Evolutionary conservation across 768 basidiomycete species (phyloP).

Genomic region (Cystobasidium ongulense): DNA sequence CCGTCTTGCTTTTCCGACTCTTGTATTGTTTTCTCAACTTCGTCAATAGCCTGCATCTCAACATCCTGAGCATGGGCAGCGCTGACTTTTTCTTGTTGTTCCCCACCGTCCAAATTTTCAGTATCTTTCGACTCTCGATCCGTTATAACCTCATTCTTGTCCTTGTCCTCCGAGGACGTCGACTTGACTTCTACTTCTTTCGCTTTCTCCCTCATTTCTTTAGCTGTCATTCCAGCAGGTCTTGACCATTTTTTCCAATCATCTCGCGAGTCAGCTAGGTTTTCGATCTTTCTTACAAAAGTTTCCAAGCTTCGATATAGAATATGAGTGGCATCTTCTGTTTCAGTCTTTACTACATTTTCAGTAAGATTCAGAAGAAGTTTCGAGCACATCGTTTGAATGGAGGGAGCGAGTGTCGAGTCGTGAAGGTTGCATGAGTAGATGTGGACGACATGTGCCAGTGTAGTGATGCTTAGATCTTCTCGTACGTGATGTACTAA

Average conservation of each 20-base stretch:
- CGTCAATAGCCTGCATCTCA: constrained; percentile 44
- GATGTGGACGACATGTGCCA: constrained; percentile 67
- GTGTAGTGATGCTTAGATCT: constrained; percentile 67
- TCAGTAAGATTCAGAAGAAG: constrained; percentile 85
- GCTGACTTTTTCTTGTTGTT: constrained; percentile 5
- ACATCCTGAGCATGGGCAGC: constrained; percentile 28
- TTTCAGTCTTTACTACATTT: constrained; percentile 62
- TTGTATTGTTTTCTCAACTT: constrained; percentile 4
- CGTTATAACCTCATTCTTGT: constrained; percentile 51
- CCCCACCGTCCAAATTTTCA: neutral
- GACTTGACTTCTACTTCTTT: constrained; percentile 39
- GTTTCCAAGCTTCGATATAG: constrained; percentile 70
- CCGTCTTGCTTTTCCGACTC: neutral
- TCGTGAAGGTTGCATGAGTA: constrained; percentile 87
- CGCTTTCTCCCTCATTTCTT: constrained; percentile 43
- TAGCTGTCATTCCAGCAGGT: constrained; percentile 23
- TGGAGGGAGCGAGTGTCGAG: constrained; percentile 63
- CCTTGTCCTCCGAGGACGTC: constrained; percentile 36
- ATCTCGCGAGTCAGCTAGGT: constrained; percentile 56
- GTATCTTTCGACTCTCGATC: constrained; percentile 35
- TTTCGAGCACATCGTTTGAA: constrained; percentile 85
- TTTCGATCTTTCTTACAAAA: constrained; percentile 73
- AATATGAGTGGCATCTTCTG: constrained; percentile 61
- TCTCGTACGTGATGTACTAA: constrained; percentile 80
- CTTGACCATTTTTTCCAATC: constrained; percentile 40